Evolutionary conservation across 306 rosid genomes (phyloP).

Genomic region (cucumber (Cucumis sativus)): Cucumber_9930_V3 NC_026659.2:24908501-24909000

Average conservation of each 20-base stretch:
- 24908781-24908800: conserved; percentile 25
- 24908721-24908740: conserved; percentile 47
- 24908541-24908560: conserved; percentile 93
- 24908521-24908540: conserved; percentile 57
- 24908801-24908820: conserved; percentile 33
- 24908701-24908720: conserved; percentile 37
- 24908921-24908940: conserved; percentile 10
- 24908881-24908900: conserved; percentile 9
- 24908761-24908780: conserved; percentile 64
- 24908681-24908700: conserved; percentile 45
- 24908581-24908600: conserved; percentile 75
- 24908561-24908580: conserved; percentile 52
- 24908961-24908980: neutral
- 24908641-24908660: conserved; percentile 56
- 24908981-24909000: neutral
- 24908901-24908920: conserved; percentile 11
- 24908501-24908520: conserved; percentile 68
- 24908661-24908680: conserved; percentile 61
- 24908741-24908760: conserved; percentile 60
- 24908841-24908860: conserved; percentile 35
- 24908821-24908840: conserved; percentile 74
- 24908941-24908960: conserved; percentile 19
- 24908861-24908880: conserved; percentile 22
- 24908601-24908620: conserved; percentile 44
- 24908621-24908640: conserved; percentile 78